These are phyloP conservation scores for Backusella mclennaniae DNA, from an alignment of 192 early-diverging fungal genomes.

Conservation along the genomic window DNA sequence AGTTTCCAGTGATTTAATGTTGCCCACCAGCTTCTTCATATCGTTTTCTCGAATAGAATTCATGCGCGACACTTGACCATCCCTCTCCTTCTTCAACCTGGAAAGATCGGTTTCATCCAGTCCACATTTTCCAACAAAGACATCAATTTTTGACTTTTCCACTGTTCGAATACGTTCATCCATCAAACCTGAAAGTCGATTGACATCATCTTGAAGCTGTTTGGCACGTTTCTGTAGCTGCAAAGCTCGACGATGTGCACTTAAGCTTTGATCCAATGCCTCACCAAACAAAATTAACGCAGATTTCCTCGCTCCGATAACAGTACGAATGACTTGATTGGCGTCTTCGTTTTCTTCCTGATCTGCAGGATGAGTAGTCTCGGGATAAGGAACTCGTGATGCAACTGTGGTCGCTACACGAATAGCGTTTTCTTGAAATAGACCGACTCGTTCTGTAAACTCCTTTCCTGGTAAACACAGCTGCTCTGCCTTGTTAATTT, in stretches of 20 bases:
- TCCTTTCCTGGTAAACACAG: slow-evolving; percentile 8
- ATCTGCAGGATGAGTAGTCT: slow-evolving; percentile 9
- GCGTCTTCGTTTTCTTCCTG: slow-evolving; percentile 26
- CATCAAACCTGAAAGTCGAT: slow-evolving; percentile 16
- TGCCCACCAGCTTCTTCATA: slow-evolving; percentile 11
- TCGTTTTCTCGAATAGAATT: slow-evolving; percentile 18
- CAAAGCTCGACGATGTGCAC: slow-evolving; percentile 21
- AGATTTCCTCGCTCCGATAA: slow-evolving; percentile 14
- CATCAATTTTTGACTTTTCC: slow-evolving; percentile 9
- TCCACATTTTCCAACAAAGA: slow-evolving; percentile 18
- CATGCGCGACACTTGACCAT: slow-evolving; percentile 13
- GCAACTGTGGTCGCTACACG: slow-evolving; percentile 26
- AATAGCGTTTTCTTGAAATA: slow-evolving; percentile 26
- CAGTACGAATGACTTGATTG: slow-evolving; percentile 27
- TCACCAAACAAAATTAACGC: slow-evolving; percentile 30
- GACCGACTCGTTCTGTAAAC: slow-evolving; percentile 13
- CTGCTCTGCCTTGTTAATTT: slow-evolving; percentile 17
- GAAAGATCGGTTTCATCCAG: slow-evolving; percentile 25
- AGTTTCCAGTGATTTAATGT: slow-evolving; percentile 16
- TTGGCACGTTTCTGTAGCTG: slow-evolving; percentile 25
- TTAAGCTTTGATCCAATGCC: slow-evolving; percentile 25
- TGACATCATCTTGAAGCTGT: slow-evolving; percentile 22
- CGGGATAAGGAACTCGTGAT: slow-evolving; percentile 26
- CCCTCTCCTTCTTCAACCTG: slow-evolving; percentile 20
- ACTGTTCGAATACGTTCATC: slow-evolving; percentile 21